Evolutionary conservation across 192 early-diverging fungal genomes (phyloP).

Genomic region (Linnemannia zychae): DNA sequence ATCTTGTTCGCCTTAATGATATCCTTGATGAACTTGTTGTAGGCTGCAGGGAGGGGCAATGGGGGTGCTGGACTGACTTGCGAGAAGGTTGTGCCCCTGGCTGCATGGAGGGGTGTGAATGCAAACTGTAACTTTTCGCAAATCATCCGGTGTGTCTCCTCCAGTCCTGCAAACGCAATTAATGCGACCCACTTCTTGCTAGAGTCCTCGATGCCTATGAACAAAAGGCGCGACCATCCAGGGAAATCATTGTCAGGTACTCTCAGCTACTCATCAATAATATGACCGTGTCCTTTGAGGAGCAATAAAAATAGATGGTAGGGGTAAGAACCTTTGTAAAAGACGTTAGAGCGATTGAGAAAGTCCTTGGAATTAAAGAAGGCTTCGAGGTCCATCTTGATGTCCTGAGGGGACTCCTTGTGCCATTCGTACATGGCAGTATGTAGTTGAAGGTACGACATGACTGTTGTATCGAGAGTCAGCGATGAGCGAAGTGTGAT

Average conservation of each 20-base stretch:
- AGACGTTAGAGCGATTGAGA: constrained; percentile 29
- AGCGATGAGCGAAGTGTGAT: not conserved
- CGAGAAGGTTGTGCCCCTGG: constrained; percentile 24
- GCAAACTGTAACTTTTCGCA: not conserved
- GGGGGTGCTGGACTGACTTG: constrained; percentile 26
- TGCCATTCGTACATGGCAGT: constrained; percentile 43
- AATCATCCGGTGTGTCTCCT: constrained; percentile 21
- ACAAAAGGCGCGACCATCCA: not conserved
- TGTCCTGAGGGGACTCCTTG: constrained; percentile 34
- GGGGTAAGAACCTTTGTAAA: constrained; percentile 29
- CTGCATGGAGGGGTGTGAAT: constrained; percentile 30
- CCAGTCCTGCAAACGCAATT: constrained; percentile 23
- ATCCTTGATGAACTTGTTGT: constrained; percentile 40
- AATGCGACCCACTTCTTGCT: constrained; percentile 33
- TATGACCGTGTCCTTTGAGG: not conserved
- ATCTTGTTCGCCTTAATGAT: constrained; percentile 34
- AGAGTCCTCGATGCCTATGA: constrained; percentile 25
- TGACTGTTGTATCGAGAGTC: not conserved
- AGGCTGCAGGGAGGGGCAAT: constrained; percentile 17
- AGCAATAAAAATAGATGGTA: not conserved
- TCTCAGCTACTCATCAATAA: not conserved
- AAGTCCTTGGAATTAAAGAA: constrained; percentile 29
- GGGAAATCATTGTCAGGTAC: too few species aligned
- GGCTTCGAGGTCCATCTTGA: constrained; percentile 16
- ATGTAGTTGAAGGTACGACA: constrained; percentile 30